Percentiles rank a stretch among this genome's conserved stretches.
These are phyloP conservation scores for Pseudogymnoascus sp. DNA, from an alignment of 2,329 filamentous ascomycete species.

Conservation along the genomic window DNA sequence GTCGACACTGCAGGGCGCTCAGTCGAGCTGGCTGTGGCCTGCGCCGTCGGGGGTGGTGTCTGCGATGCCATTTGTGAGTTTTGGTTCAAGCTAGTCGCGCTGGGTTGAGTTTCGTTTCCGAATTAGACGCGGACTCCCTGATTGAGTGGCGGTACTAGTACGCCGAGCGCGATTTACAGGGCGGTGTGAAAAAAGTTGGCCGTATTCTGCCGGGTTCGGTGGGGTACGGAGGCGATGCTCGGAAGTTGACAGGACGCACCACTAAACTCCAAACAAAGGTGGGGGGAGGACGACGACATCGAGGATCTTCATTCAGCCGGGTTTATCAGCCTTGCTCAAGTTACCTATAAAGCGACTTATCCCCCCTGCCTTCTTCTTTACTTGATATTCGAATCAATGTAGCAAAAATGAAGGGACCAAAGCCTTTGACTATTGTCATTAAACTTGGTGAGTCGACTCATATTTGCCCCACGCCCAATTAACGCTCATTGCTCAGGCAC, in stretches of 20 bases:
- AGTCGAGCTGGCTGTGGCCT: not conserved
- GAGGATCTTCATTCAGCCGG: constrained; percentile 8
- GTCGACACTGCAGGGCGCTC: constrained; percentile 10
- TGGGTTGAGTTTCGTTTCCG: constrained; percentile 5
- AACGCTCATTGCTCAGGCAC: constrained; percentile 55
- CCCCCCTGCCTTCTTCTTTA: constrained; percentile 1
- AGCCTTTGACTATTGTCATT: constrained; percentile 57
- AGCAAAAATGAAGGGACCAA: constrained; percentile 41
- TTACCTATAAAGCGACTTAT: not conserved
- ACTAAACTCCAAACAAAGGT: constrained; percentile 9
- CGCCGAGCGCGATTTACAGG: not conserved
- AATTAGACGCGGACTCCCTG: constrained; percentile 7
- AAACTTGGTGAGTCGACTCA: constrained; percentile 47
- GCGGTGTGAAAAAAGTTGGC: constrained; percentile 12
- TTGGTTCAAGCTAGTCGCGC: constrained; percentile 7
- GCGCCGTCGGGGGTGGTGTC: not conserved
- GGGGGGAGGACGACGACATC: constrained; percentile 2
- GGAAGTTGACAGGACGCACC: constrained; percentile 11
- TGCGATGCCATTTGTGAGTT: constrained; percentile 14
- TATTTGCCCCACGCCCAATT: not conserved
- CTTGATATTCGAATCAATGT: constrained; percentile 11
- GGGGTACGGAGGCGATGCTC: not conserved
- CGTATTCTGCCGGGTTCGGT: constrained; percentile 10
- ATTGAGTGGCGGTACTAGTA: not conserved
- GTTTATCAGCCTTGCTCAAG: constrained; percentile 5